Evolutionary conservation across 176 grass and related monocot species (phyloP).

Genomic region (Puccinellia tenuiflora): DNA sequence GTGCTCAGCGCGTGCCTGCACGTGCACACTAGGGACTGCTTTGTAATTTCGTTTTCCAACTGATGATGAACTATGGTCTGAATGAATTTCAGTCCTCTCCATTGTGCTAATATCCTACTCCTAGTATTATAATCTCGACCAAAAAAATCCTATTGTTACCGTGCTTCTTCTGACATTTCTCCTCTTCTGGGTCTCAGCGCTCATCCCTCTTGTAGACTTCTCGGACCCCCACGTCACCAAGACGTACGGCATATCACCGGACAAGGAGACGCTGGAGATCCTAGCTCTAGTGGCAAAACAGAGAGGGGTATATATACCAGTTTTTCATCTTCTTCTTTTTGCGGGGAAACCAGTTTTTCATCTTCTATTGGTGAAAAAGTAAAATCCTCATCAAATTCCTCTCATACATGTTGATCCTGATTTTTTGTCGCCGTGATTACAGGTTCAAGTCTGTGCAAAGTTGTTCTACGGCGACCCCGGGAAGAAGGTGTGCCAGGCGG

Average conservation of each 20-base stretch:
- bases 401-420: neutral
- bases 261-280: constrained; percentile 61
- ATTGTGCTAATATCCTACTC: neutral
- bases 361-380: neutral
- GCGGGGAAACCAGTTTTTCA: neutral
- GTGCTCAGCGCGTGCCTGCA: too few relatives aligned
- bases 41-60: too few relatives aligned
- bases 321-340: neutral
- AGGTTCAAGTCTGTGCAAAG: constrained; percentile 65
- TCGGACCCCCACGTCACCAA: constrained; percentile 46
- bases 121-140: too few relatives aligned
- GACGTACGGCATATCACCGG: constrained; percentile 49
- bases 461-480: constrained; percentile 57
- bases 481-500: constrained; percentile 48
- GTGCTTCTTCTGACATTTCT: neutral
- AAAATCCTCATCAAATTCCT: neutral
- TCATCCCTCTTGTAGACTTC: constrained; percentile 68
- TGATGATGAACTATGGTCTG: neutral
- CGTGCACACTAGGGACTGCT: too few relatives aligned
- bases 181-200: constrained; percentile 28
- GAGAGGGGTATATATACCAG: constrained; percentile 36
- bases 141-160: too few relatives aligned
- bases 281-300: constrained; percentile 44
- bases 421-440: neutral
- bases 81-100: neutral